Conservation (phyloP, 208 protist genomes). For the Leishmania braziliensis region DNA sequence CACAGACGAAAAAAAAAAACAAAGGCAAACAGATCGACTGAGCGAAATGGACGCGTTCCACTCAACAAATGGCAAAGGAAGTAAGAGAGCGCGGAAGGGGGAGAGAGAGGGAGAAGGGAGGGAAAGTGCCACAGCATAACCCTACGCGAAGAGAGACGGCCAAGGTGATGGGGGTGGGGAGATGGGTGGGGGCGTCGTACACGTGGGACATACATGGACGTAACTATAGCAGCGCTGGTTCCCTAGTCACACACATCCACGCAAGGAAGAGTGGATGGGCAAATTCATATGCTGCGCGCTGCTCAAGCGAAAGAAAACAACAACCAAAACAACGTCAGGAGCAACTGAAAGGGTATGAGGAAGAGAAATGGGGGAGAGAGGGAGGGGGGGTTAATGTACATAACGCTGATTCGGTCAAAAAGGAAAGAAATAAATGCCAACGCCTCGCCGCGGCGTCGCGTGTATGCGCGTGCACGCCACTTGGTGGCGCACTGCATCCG, state of each 20-base stretch:
- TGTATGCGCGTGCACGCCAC: conserved; percentile 14
- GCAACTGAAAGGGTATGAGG: neutral
- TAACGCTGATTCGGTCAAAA: neutral
- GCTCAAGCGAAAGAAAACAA: conserved; percentile 7
- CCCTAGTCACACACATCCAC: neutral
- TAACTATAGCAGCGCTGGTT: neutral
- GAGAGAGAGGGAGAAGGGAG: neutral
- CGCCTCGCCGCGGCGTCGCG: neutral
- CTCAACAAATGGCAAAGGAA: neutral
- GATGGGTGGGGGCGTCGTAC: neutral
- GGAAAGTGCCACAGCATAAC: conserved; percentile 6
- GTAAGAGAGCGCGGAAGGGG: neutral
- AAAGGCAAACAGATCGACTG: neutral
- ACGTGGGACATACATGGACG: neutral
- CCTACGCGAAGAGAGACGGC: neutral
- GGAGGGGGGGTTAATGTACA: neutral
- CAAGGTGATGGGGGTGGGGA: neutral
- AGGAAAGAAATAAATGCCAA: neutral
- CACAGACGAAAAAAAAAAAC: neutral
- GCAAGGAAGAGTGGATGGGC: neutral
- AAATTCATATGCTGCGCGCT: neutral
- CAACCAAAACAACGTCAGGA: neutral
- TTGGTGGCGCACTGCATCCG: neutral
- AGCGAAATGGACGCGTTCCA: neutral
- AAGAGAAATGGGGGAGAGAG: no score